Evolutionary conservation across 2,329 filamentous ascomycete species (phyloP).

Genomic region (Fusarium acutatum): DNA sequence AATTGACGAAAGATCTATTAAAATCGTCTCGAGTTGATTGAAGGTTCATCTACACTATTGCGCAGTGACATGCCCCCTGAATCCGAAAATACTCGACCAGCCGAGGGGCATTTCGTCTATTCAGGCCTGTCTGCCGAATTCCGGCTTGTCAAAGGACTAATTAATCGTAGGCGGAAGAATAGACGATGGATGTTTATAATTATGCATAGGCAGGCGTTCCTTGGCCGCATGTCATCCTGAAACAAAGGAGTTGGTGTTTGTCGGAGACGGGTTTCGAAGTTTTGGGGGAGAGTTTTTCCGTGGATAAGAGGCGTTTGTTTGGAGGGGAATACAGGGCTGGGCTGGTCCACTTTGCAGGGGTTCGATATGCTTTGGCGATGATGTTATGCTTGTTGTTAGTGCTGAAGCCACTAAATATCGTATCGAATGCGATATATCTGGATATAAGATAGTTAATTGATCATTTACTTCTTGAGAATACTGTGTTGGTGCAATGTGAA

Average conservation of each 20-base stretch:
- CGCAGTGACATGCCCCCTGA: not conserved
- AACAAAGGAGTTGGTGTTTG: constrained; percentile 20
- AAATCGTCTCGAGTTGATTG: not conserved
- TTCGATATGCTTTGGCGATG: not conserved
- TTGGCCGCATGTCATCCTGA: constrained; percentile 21
- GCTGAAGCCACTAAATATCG: not conserved
- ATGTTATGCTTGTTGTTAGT: not conserved
- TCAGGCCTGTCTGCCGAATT: constrained; percentile 2
- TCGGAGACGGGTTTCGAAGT: constrained; percentile 27
- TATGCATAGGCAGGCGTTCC: not conserved
- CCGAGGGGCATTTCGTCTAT: not conserved
- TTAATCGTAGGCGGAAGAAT: not conserved
- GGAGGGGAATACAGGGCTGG: not conserved
- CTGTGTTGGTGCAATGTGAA: accelerated
- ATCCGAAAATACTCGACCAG: not conserved
- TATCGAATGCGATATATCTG: not conserved
- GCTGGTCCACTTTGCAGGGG: not conserved
- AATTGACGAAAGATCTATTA: constrained; percentile 15
- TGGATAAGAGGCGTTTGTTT: constrained; percentile 26
- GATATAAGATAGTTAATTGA: not conserved
- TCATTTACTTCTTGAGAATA: not conserved
- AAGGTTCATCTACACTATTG: not conserved
- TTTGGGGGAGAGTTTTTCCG: constrained; percentile 28
- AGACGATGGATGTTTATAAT: constrained; percentile 1
- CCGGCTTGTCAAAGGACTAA: not conserved